A percentile compares a stretch with the other conserved stretches of the same genome.
These are phyloP conservation scores for Solanum medicagineum DNA, from an alignment of 257 asterid species.

Conservation along the genomic window DNA sequence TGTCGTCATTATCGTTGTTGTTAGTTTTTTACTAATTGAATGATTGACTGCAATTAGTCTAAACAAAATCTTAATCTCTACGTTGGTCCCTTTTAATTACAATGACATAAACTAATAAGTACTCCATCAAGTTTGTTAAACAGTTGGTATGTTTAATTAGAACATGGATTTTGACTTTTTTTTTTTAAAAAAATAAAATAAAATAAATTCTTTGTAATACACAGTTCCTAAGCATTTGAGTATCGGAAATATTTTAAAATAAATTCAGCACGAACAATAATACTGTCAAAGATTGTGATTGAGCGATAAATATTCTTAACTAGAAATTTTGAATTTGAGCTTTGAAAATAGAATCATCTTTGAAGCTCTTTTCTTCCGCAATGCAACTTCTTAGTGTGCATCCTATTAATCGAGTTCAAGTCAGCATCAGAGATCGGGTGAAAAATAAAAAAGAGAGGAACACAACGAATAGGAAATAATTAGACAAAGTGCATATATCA, in stretches of 20 bases:
- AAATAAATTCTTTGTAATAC: neutral
- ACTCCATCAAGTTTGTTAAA: neutral
- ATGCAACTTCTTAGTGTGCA: rapidly evolving
- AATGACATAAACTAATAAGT: neutral
- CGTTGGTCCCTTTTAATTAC: neutral
- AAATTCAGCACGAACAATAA: neutral
- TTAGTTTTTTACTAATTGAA: neutral
- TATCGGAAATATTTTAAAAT: neutral
- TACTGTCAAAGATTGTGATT: neutral
- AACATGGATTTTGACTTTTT: neutral
- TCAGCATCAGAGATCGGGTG: neutral
- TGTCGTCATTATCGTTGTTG: neutral
- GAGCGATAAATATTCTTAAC: neutral
- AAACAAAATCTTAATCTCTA: neutral
- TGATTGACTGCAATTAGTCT: neutral
- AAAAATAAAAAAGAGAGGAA: neutral
- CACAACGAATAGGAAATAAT: neutral
- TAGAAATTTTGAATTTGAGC: neutral
- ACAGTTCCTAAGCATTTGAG: neutral
- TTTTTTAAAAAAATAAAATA: too few species aligned
- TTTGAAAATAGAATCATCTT: neutral
- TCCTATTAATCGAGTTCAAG: neutral
- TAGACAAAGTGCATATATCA: neutral
- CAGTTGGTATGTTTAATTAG: neutral
- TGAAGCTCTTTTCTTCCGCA: neutral